A percentile compares a stretch with the other conserved stretches of the same genome.
Conservation (phyloP, 805 yeast genomes). For the Yamadazyma laniorum region DNA sequence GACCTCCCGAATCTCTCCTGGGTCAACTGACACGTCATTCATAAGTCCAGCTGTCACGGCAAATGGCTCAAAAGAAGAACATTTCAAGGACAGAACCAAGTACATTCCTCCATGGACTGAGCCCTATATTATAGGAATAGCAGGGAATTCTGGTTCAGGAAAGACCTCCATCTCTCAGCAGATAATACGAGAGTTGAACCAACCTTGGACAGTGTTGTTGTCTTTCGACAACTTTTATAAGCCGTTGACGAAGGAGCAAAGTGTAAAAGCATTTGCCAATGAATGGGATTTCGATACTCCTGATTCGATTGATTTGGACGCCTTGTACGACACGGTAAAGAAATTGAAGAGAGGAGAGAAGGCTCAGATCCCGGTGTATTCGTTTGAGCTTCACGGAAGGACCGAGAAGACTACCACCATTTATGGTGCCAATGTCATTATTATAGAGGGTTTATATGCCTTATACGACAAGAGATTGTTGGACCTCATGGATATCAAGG, state of each 20-base stretch:
- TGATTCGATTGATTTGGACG: slow-evolving; percentile 75
- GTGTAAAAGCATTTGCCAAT: slow-evolving; percentile 60
- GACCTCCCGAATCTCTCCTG: slow-evolving; percentile 6
- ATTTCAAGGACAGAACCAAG: slow-evolving; percentile 11
- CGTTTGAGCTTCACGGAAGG: slow-evolving; percentile 66
- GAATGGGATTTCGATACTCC: slow-evolving; percentile 89
- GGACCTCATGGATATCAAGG: slow-evolving; percentile 77
- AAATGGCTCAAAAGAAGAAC: neutral
- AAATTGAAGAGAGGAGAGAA: slow-evolving; percentile 66
- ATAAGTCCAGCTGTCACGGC: neutral
- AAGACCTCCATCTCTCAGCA: slow-evolving; percentile 88
- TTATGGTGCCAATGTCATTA: slow-evolving; percentile 91
- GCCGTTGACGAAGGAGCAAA: slow-evolving; percentile 63
- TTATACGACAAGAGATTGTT: slow-evolving; percentile 66
- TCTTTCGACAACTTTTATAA: slow-evolving; percentile 90
- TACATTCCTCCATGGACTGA: slow-evolving; percentile 44
- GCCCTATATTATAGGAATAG: slow-evolving; percentile 48
- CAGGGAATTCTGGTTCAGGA: slow-evolving; percentile 70
- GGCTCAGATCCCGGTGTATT: slow-evolving; percentile 46
- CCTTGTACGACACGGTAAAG: slow-evolving; percentile 59
- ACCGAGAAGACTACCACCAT: slow-evolving; percentile 69
- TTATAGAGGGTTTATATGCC: slow-evolving; percentile 89
- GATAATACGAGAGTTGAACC: slow-evolving; percentile 71
- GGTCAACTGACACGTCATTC: slow-evolving; percentile 3
- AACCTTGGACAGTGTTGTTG: slow-evolving; percentile 91